Evolutionary conservation across 2,329 filamentous ascomycete genomes (phyloP).

Genomic region (Fusarium temperatum): DNA sequence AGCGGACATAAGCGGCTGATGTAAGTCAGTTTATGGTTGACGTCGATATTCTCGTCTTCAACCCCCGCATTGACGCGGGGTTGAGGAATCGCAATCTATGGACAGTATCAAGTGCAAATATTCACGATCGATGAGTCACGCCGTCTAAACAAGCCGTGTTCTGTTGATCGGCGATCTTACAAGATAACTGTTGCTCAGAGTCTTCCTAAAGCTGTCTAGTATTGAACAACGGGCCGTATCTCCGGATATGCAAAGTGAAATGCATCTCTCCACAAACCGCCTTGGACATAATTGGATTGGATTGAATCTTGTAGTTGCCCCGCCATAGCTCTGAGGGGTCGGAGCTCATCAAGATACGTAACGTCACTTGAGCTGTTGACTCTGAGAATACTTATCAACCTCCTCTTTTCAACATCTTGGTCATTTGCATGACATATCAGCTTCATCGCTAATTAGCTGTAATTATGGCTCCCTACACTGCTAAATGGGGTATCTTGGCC

Average conservation of each 20-base stretch:
- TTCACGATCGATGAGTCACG: background rate
- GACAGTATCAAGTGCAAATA: background rate
- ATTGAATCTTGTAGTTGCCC: conserved; percentile 10
- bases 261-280: conserved; percentile 4
- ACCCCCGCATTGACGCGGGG: background rate
- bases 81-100: background rate
- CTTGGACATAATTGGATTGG: conserved; percentile 7
- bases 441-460: conserved; percentile 3
- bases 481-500: conserved; percentile 70
- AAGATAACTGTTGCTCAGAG: background rate
- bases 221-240: background rate
- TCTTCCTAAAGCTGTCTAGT: background rate
- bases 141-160: background rate
- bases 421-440: background rate
- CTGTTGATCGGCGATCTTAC: background rate
- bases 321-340: conserved; percentile 27
- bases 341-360: conserved; percentile 14
- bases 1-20: background rate
- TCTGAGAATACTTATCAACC: background rate
- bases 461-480: conserved; percentile 58
- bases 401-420: background rate
- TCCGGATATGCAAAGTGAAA: conserved; percentile 25
- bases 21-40: background rate
- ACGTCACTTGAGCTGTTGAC: conserved; percentile 9
- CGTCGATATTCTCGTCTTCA: background rate